Percentiles rank a stretch among this genome's conserved stretches.
phyloP scores from a whole-genome alignment of 139 green algal species.

The Marvania coccoides region DNA sequence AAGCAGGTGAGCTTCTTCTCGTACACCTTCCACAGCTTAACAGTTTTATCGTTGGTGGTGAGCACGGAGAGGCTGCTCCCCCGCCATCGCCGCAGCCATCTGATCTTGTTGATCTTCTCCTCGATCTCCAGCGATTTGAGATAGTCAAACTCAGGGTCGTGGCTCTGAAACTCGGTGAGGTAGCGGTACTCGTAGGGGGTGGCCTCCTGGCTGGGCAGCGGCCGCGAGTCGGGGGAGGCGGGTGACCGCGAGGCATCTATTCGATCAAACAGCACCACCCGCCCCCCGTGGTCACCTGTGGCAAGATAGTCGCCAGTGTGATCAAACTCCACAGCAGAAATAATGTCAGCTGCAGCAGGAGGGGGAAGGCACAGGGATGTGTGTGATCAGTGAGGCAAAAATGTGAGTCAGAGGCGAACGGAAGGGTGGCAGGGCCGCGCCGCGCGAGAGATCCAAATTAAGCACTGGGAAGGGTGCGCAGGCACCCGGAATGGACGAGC shows the following conservation, averaged over 20 bases:
- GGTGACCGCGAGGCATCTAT: constrained; percentile 13
- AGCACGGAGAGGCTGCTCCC: constrained; percentile 23
- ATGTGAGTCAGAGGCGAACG: not conserved
- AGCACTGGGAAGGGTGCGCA: no score
- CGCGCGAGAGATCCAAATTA: no score
- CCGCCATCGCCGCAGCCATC: constrained; percentile 59
- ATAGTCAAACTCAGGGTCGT: constrained; percentile 99
- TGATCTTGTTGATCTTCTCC: constrained; percentile 99
- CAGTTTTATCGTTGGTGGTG: constrained; percentile 96
- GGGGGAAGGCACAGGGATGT: not conserved
- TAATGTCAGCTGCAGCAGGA: constrained; percentile 90
- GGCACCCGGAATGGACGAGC: not conserved
- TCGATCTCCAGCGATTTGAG: constrained; percentile 98
- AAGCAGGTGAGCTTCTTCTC: constrained; percentile 78
- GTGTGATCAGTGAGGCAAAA: not conserved
- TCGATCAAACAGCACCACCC: constrained; percentile 95
- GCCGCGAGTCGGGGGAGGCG: constrained; percentile 3
- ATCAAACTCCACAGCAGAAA: constrained; percentile 97
- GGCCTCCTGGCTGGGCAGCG: constrained; percentile 8
- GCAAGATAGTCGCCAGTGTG: constrained; percentile 82
- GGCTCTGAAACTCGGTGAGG: constrained; percentile 97
- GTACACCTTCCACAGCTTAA: constrained; percentile 98
- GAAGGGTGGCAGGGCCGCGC: not conserved
- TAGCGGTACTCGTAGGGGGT: constrained; percentile 83
- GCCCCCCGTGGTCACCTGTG: constrained; percentile 90